Conservation (phyloP, 2,329 filamentous ascomycete genomes). For the Cryoendolithus antarcticus region DNA sequence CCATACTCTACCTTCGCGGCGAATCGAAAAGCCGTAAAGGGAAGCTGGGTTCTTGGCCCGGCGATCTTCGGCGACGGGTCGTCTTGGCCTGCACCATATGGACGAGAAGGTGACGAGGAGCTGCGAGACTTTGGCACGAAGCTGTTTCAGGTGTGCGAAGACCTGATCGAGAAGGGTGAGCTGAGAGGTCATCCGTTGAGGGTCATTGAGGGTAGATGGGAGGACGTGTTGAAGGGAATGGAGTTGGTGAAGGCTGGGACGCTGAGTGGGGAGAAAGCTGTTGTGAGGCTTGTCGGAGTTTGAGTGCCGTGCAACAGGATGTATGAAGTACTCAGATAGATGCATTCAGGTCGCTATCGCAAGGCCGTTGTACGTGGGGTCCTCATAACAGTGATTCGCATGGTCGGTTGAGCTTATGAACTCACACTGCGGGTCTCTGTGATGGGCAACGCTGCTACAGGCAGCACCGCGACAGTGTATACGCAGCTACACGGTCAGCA, state of each 20-base stretch:
- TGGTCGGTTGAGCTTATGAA: too few relatives aligned
- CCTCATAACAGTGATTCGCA: too few relatives aligned
- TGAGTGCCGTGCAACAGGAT: too few relatives aligned
- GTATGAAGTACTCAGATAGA: too few relatives aligned
- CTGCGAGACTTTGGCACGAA: constrained; percentile 29
- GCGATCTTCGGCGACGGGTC: constrained; percentile 16
- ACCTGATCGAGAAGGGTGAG: constrained; percentile 26
- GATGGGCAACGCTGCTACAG: too few relatives aligned
- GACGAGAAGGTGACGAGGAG: constrained; percentile 26
- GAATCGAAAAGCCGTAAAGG: constrained; percentile 12
- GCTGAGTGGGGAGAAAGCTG: constrained; percentile 33
- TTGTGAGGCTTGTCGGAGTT: too few relatives aligned
- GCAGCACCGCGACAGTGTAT: too few relatives aligned
- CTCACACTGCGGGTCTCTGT: too few relatives aligned
- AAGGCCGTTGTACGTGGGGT: too few relatives aligned
- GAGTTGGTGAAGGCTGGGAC: constrained; percentile 32
- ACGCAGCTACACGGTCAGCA: too few relatives aligned
- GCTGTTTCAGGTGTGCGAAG: constrained; percentile 14
- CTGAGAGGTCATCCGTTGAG: constrained; percentile 32
- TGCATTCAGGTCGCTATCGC: too few relatives aligned
- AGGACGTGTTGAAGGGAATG: constrained; percentile 33
- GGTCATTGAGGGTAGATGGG: constrained; percentile 30
- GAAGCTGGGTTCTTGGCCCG: constrained; percentile 19
- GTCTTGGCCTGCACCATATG: constrained; percentile 1
- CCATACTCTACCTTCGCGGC: constrained; percentile 16